Percentiles rank a stretch among this genome's conserved stretches.
These are phyloP conservation scores for Phylloporus sp. DNA, from an alignment of 1,284 basidiomycete genomes.

Conservation along the genomic window DNA sequence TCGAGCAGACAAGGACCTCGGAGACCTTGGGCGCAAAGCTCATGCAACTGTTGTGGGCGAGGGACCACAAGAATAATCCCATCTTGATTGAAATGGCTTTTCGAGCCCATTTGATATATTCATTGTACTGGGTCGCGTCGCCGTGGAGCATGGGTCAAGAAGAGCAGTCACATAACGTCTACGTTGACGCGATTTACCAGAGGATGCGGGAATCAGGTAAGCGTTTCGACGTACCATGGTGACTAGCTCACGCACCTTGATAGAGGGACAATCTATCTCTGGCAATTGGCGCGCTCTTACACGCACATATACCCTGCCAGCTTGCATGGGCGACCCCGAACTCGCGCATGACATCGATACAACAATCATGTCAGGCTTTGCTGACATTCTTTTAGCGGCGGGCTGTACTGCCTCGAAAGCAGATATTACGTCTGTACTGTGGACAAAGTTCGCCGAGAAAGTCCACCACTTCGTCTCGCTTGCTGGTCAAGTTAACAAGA, in stretches of 20 bases:
- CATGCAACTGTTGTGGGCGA: slow-evolving; percentile 20
- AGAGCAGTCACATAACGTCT: slow-evolving; percentile 20
- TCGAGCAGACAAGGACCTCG: slow-evolving; percentile 17
- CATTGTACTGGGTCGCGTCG: slow-evolving; percentile 24
- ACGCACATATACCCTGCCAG: slow-evolving; percentile 14
- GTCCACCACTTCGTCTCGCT: slow-evolving; percentile 25
- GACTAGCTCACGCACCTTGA: not conserved
- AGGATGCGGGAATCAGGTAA: slow-evolving; percentile 26
- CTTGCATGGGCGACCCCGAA: slow-evolving; percentile 21
- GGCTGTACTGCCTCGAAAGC: slow-evolving; percentile 17
- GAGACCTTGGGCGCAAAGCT: slow-evolving; percentile 19
- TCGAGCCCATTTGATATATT: slow-evolving; percentile 28
- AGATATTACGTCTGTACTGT: slow-evolving; percentile 18
- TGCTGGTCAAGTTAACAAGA: slow-evolving; percentile 23
- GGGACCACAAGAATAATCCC: slow-evolving; percentile 19
- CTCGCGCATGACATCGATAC: slow-evolving; percentile 15
- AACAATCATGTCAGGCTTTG: slow-evolving; percentile 21
- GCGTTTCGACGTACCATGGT: not conserved
- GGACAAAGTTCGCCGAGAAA: slow-evolving; percentile 24
- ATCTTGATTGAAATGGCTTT: slow-evolving; percentile 29
- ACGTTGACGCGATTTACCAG: slow-evolving; percentile 29
- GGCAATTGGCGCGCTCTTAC: slow-evolving; percentile 33
- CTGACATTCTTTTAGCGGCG: slow-evolving; percentile 24
- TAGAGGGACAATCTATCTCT: slow-evolving; percentile 26
- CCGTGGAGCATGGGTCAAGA: slow-evolving; percentile 23